Evolutionary conservation across 164 flowering plant species (phyloP).

Genomic region (Cinnamomum micranthum): DNA sequence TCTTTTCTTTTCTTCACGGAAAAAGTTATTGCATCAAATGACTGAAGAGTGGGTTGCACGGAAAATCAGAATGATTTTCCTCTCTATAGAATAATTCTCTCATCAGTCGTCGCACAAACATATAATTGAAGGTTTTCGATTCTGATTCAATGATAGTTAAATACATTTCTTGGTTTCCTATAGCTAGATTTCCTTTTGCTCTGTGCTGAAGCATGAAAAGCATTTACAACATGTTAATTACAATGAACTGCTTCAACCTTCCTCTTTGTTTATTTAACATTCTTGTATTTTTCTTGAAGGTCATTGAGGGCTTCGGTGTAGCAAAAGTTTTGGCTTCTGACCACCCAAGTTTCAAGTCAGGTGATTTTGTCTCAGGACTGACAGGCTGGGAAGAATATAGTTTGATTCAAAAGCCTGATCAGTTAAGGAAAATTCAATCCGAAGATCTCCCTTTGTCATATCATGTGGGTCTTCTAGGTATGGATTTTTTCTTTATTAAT

Average conservation of each 20-base stretch:
- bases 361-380: slow-evolving; percentile 55
- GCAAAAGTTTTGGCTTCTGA: slow-evolving; percentile 66
- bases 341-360: slow-evolving; percentile 50
- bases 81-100: too few species aligned
- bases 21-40: too few species aligned
- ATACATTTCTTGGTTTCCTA: background rate
- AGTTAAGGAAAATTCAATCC: slow-evolving; percentile 47
- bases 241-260: background rate
- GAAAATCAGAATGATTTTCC: too few species aligned
- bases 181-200: background rate
- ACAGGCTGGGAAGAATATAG: slow-evolving; percentile 90
- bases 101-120: too few species aligned
- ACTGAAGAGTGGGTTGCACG: too few species aligned
- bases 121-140: background rate
- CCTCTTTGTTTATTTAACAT: background rate
- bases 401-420: slow-evolving; percentile 33
- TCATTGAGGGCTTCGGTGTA: slow-evolving; percentile 76
- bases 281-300: slow-evolving; percentile 34
- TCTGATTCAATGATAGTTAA: background rate
- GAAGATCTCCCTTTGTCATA: slow-evolving; percentile 65
- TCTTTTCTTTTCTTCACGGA: too few species aligned
- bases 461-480: slow-evolving; percentile 78
- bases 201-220: background rate
- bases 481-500: slow-evolving; percentile 6
- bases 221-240: background rate